A percentile compares a stretch with the other conserved stretches of the same genome.
phyloP scores from a whole-genome alignment of 2,329 filamentous ascomycete species.

The Botryotinia globosa region DNA sequence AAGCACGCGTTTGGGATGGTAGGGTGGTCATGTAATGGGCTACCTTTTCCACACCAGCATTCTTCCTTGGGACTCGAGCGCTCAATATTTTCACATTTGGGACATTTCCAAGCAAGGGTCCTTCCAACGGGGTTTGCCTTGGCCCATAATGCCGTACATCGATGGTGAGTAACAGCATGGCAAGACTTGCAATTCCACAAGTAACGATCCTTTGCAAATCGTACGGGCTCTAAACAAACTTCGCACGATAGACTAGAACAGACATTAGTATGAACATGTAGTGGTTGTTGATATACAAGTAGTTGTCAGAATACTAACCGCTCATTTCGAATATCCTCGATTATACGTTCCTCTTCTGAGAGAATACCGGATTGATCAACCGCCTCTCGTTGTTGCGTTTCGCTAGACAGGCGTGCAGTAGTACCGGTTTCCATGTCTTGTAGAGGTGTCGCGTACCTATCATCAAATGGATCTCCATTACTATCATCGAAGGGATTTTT shows the following conservation, averaged over 20 bases:
- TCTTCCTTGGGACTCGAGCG: neutral
- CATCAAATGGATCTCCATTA: constrained; percentile 8
- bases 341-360: constrained; percentile 15
- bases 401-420: constrained; percentile 7
- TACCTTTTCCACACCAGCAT: constrained; percentile 25
- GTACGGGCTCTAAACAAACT: neutral
- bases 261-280: neutral
- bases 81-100: constrained; percentile 8
- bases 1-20: constrained; percentile 21
- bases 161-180: constrained; percentile 23
- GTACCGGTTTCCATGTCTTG: neutral
- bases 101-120: constrained; percentile 19
- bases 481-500: neutral
- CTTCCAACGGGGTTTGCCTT: neutral
- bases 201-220: neutral
- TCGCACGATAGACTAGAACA: neutral
- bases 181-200: constrained; percentile 28
- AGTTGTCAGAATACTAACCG: constrained; percentile 6
- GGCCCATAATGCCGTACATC: constrained; percentile 18
- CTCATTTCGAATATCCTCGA: constrained; percentile 23
- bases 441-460: neutral
- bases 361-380: constrained; percentile 11
- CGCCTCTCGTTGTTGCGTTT: constrained; percentile 18
- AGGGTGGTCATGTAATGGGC: neutral
- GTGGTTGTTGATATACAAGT: neutral